Base-by-base conservation (phyloP, 805 yeast species). In the Yarrowia divulgata region DNA sequence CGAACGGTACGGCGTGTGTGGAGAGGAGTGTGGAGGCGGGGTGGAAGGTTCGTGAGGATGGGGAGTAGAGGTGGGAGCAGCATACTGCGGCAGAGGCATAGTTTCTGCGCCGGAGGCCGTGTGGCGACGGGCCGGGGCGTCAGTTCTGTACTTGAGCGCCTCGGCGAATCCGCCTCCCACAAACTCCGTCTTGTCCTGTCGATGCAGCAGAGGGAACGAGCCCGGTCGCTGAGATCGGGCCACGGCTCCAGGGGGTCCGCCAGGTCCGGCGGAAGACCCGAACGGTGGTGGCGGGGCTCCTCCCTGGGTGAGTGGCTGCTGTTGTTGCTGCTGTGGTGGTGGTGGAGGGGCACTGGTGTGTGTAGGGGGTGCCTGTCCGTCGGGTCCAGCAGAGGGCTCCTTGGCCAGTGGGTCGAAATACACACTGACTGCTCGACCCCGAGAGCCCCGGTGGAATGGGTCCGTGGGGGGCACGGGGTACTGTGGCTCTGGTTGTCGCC, bases 221-320 rank as follows among this genome's bases (percentile, higher is more conserved):
- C 75, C 75, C 7, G 75, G 75, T 4, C 75, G 73, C 55, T 73
- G 73, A 37, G 73, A 74, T 37, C 75, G 67, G 5, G 72, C 19
- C 23, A 72, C 69, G 39, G 58, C 52, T 8, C 71, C 66, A 13
- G 57, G 57, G 18, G 54, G 52, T 13, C 67, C 60, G 8, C 34
- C 18, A 3, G 60, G 32, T 1, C 43, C 45, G 18, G 57, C n/a
- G 43, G 72, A 29, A n/a, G 64, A 18, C 16, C 63, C 35, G 40
- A 45, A 45, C 16, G 69, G 68, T 29, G 52, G 67, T 18, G 68
- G 62, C 42, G 46, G 39, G 6, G 63, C 63, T n/a, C 40, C 49
- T 32, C 64, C 49, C 49, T 23, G 63, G 4, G 48, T 16, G 29
- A 23, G 63, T 57, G 42, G 52, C n/a, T 40, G 64, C 40, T 54